Percentiles rank a stretch among this genome's conserved stretches.
Conservation (phyloP, 805 yeast species). For the Ogataea siamensis region DNA sequence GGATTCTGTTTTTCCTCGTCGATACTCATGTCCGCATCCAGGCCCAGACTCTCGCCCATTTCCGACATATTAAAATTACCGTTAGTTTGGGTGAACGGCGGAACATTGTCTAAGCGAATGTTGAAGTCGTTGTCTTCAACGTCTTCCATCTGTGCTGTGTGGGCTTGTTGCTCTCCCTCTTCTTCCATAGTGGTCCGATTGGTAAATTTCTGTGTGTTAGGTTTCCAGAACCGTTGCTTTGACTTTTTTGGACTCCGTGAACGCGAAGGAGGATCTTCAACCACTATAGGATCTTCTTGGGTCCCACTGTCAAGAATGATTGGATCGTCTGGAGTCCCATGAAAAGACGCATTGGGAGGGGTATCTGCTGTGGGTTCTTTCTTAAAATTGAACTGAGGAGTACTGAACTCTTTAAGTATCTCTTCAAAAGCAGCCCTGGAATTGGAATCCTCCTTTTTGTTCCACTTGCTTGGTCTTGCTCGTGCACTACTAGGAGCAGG, state of each 20-base stretch:
- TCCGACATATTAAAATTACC: slow-evolving; percentile 32
- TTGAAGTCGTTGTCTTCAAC: slow-evolving; percentile 3
- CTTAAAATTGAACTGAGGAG: slow-evolving; percentile 2
- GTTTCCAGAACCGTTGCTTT: slow-evolving; percentile 11
- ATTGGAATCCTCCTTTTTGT: neutral
- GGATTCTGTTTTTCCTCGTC: slow-evolving; percentile 5
- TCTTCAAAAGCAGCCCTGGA: slow-evolving; percentile 1
- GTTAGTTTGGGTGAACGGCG: slow-evolving; percentile 33
- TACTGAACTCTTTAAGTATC: neutral
- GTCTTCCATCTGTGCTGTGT: slow-evolving; percentile 2
- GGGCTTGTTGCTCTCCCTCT: neutral
- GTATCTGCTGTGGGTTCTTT: no score
- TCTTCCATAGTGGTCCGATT: slow-evolving; percentile 12
- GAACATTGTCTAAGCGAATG: slow-evolving; percentile 20
- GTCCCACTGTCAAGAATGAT: slow-evolving; percentile 30
- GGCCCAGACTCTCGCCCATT: slow-evolving; percentile 21
- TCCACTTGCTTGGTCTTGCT: slow-evolving; percentile 2
- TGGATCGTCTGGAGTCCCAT: slow-evolving; percentile 27
- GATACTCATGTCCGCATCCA: slow-evolving; percentile 9
- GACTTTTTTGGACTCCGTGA: slow-evolving; percentile 6
- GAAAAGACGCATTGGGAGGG: neutral
- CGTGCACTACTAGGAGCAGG: slow-evolving; percentile 18
- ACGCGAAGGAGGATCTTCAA: slow-evolving; percentile 21
- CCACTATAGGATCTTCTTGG: slow-evolving; percentile 31
- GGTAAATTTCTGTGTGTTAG: slow-evolving; percentile 1